Percentiles rank a stretch among this genome's conserved stretches.
Conservation (phyloP, 441 rosid species). For the Breynia disticha region DNA sequence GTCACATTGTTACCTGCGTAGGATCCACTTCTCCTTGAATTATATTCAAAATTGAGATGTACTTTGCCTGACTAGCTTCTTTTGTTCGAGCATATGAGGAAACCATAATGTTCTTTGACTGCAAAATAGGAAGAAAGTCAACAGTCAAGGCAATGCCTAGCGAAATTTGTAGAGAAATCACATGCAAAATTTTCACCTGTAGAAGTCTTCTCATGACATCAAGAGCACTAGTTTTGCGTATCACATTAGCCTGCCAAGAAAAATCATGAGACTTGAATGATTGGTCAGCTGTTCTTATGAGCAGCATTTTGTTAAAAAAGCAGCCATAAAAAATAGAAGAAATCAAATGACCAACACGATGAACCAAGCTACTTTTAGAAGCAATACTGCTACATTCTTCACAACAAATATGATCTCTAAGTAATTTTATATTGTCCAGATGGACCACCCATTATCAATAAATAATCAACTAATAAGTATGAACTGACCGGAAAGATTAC, state of each 20-base stretch:
- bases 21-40: conserved; percentile 99
- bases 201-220: conserved; percentile 99
- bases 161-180: conserved; percentile 6
- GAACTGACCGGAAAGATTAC: background rate
- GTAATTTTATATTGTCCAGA: conserved; percentile 1
- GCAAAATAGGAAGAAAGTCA: conserved; percentile 14
- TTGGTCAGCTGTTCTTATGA: no score
- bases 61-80: conserved; percentile 98
- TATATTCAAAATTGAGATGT: conserved; percentile 89
- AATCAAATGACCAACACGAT: background rate
- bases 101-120: conserved; percentile 97
- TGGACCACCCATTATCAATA: background rate
- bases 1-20: conserved; percentile 63
- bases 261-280: no score
- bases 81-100: conserved; percentile 95
- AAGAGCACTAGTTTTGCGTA: conserved; percentile 91
- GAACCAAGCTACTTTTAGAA: conserved; percentile 5
- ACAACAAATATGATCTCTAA: no score
- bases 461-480: background rate
- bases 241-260: conserved; percentile 84
- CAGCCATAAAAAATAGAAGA: no score
- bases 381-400: background rate
- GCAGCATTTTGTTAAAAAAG: no score
- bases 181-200: conserved; percentile 43
- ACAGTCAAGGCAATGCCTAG: conserved; percentile 11